Percentiles rank a stretch among this genome's conserved stretches.
Evolutionary conservation across 768 basidiomycete genomes (phyloP).

Genomic region (Phaeotremella fagi): DNA sequence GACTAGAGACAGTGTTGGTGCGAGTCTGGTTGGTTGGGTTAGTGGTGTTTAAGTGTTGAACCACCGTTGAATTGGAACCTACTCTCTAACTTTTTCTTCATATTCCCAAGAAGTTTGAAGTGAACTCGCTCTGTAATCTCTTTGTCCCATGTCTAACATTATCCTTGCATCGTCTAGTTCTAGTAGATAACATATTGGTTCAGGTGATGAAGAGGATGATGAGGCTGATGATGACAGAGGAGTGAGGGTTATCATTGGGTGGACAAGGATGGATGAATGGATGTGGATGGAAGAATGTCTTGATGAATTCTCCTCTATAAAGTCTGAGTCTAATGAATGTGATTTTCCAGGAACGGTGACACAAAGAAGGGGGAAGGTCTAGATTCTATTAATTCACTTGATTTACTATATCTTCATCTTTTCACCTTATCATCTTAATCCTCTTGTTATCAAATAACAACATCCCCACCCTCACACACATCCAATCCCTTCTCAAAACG

Average conservation of each 20-base stretch:
- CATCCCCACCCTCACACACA: too few species aligned
- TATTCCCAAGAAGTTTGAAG: conserved; percentile 33
- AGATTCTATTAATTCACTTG: too few species aligned
- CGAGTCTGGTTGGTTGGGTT: conserved; percentile 55
- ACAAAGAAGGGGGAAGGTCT: too few species aligned
- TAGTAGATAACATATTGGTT: conserved; percentile 68
- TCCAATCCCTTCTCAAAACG: too few species aligned
- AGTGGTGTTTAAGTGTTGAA: neutral
- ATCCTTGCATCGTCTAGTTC: conserved; percentile 92
- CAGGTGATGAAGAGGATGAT: conserved; percentile 52
- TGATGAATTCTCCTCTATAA: too few species aligned
- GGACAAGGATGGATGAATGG: too few species aligned
- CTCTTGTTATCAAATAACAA: too few species aligned
- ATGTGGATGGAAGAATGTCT: too few species aligned
- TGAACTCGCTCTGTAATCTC: conserved; percentile 37
- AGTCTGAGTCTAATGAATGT: too few species aligned
- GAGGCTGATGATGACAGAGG: conserved; percentile 70
- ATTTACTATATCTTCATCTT: too few species aligned
- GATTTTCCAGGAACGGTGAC: too few species aligned
- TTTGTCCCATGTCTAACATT: conserved; percentile 86
- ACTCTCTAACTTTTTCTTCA: conserved; percentile 47
- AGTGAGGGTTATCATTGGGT: conserved; percentile 98
- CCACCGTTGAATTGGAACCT: conserved; percentile 16
- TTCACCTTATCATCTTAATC: too few species aligned
- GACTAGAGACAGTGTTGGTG: conserved; percentile 80